Conservation (phyloP, 768 basidiomycete genomes). For the Pleurotus tuber-regium region DNA sequence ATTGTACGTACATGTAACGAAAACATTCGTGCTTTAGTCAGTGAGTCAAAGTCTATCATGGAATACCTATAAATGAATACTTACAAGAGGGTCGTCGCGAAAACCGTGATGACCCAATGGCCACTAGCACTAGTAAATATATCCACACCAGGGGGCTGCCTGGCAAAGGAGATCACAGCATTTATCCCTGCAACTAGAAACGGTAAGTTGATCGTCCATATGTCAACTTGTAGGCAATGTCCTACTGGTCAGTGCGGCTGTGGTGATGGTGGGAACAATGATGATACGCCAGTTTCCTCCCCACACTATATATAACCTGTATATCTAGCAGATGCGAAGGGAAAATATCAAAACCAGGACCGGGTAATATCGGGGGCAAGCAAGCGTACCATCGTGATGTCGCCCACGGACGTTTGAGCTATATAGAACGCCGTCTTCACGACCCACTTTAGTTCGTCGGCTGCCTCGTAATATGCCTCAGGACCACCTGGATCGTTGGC, state of each 20-base stretch:
- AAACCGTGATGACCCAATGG: not conserved
- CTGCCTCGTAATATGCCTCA: not conserved
- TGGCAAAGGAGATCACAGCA: not conserved
- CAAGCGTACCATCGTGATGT: not conserved
- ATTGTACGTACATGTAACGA: too few species aligned
- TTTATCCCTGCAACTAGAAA: not conserved
- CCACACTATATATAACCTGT: not conserved
- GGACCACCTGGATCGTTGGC: not conserved
- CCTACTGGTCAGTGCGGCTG: too few species aligned
- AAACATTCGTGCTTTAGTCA: too few species aligned
- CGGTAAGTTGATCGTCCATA: not conserved
- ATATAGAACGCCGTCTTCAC: not conserved
- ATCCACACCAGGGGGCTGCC: not conserved
- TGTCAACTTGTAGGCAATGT: too few species aligned
- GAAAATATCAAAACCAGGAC: too few species aligned
- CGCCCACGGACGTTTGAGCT: not conserved
- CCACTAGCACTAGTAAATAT: not conserved
- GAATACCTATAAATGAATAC: too few species aligned
- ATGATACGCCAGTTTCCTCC: not conserved
- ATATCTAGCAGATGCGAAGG: not conserved
- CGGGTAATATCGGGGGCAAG: not conserved
- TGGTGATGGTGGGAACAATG: not conserved
- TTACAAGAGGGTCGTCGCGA: not conserved
- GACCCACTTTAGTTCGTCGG: not conserved
- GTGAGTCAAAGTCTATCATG: too few species aligned